A percentile compares a stretch with the other conserved stretches of the same genome.
Evolutionary conservation across 805 yeast species (phyloP).

Genomic region (Starmerella floricola): DNA sequence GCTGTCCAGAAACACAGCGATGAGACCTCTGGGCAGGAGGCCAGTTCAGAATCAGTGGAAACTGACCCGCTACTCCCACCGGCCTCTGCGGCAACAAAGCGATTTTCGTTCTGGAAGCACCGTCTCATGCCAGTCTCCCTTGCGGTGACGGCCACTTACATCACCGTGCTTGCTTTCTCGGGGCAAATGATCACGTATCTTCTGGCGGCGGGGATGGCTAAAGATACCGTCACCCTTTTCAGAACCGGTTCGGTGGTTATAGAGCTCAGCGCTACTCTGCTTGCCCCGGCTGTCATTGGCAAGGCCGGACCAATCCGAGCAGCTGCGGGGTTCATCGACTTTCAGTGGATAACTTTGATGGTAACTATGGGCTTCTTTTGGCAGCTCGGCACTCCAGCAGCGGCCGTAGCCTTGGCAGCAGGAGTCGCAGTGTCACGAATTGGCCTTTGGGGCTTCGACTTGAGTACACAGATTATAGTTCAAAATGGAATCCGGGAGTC

Average conservation of each 20-base stretch:
- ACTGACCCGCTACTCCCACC: no score
- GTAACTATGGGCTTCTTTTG: constrained; percentile 21
- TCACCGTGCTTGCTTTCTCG: constrained; percentile 33
- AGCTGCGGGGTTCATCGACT: constrained; percentile 27
- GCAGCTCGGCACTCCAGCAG: background rate
- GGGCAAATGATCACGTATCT: constrained; percentile 31
- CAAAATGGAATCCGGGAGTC: constrained; percentile 30
- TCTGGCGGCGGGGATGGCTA: constrained; percentile 26
- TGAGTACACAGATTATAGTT: constrained; percentile 29
- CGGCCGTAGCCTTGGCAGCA: constrained; percentile 18
- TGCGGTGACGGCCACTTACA: constrained; percentile 26
- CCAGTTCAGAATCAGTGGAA: background rate
- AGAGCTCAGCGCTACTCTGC: constrained; percentile 29
- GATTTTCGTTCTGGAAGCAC: constrained; percentile 23
- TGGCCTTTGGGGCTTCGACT: constrained; percentile 36
- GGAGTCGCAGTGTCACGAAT: constrained; percentile 29
- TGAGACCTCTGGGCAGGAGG: background rate
- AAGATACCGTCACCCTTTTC: constrained; percentile 28
- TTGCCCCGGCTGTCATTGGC: constrained; percentile 26
- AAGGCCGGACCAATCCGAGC: constrained; percentile 26
- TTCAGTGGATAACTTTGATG: constrained; percentile 26
- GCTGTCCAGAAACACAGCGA: constrained; percentile 3
- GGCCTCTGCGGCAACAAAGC: background rate
- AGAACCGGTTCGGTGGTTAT: constrained; percentile 28
- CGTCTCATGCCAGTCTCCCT: constrained; percentile 28